Conservation (phyloP, 306 rosid genomes). For the Medicago ruthenica region DNA sequence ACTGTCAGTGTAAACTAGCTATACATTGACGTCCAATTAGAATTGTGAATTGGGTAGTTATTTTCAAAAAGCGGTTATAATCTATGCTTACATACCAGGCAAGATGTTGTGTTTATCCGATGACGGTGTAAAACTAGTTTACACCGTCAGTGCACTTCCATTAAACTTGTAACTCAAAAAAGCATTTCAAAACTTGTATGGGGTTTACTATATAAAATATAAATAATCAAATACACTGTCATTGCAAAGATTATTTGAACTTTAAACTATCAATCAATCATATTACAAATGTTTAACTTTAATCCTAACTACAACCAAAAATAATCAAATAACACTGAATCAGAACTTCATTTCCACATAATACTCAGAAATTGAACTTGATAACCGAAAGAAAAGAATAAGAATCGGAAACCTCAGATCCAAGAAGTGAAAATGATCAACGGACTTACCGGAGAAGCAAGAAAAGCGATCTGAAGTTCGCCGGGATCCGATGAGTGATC, state of each 20-base stretch:
- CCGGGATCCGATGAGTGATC: conserved; percentile 42
- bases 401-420: conserved; percentile 42
- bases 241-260: neutral
- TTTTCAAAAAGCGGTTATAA: too few species aligned
- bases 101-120: too few species aligned
- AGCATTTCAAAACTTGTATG: neutral
- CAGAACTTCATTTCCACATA: too few species aligned
- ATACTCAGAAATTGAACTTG: too few species aligned
- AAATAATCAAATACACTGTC: neutral
- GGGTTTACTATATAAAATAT: neutral
- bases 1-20: too few species aligned
- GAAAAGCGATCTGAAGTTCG: conserved; percentile 46
- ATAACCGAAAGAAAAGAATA: neutral
- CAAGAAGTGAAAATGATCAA: conserved; percentile 26
- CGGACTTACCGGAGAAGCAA: conserved; percentile 47
- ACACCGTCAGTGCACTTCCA: too few species aligned
- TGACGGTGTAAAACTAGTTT: too few species aligned
- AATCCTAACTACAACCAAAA: neutral
- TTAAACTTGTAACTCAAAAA: neutral
- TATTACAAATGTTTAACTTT: neutral
- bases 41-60: too few species aligned
- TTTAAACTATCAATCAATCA: neutral
- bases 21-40: too few species aligned
- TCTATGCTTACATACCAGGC: too few species aligned
- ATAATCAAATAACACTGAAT: neutral